Evolutionary conservation across 805 yeast genomes (phyloP).

Genomic region (Candida vaughaniae): DNA sequence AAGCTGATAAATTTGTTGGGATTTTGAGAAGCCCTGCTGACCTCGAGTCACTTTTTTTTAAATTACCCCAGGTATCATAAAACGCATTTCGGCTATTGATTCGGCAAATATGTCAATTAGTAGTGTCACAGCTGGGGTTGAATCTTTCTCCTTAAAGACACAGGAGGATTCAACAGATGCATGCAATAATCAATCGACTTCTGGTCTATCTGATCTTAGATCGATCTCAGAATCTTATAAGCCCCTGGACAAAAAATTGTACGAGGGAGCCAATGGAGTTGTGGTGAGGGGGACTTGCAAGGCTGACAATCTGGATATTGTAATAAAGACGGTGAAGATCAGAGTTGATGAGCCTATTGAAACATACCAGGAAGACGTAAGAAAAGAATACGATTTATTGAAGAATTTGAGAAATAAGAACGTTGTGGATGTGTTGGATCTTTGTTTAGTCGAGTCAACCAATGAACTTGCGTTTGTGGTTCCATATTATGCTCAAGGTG

Average conservation of each 20-base stretch:
- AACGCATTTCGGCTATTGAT: too few species aligned
- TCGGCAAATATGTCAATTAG: too few species aligned
- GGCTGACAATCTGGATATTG: constrained; percentile 18
- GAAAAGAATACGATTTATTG: constrained; percentile 31
- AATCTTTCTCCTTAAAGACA: too few species aligned
- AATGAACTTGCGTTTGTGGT: constrained; percentile 34
- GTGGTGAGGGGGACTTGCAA: constrained; percentile 31
- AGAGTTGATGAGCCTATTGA: constrained; percentile 11
- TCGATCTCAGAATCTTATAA: neutral
- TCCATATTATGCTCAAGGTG: constrained; percentile 48
- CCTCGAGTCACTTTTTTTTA: too few species aligned
- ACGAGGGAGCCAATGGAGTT: constrained; percentile 44
- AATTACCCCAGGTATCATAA: too few species aligned
- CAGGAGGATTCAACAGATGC: too few species aligned
- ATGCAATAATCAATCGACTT: too few species aligned
- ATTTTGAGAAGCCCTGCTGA: too few species aligned
- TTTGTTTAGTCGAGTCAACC: constrained; percentile 17
- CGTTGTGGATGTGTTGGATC: constrained; percentile 26
- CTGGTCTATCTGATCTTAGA: too few species aligned
- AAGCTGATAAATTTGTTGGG: too few species aligned
- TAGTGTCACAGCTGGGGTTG: too few species aligned
- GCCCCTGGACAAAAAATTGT: constrained; percentile 12
- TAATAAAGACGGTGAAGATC: constrained; percentile 32
- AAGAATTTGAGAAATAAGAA: constrained; percentile 26
- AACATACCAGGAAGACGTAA: constrained; percentile 21